A percentile compares a stretch with the other conserved stretches of the same genome.
phyloP scores from a whole-genome alignment of 176 grass and related monocot genomes.

The Cenchrus americanus region DNA sequence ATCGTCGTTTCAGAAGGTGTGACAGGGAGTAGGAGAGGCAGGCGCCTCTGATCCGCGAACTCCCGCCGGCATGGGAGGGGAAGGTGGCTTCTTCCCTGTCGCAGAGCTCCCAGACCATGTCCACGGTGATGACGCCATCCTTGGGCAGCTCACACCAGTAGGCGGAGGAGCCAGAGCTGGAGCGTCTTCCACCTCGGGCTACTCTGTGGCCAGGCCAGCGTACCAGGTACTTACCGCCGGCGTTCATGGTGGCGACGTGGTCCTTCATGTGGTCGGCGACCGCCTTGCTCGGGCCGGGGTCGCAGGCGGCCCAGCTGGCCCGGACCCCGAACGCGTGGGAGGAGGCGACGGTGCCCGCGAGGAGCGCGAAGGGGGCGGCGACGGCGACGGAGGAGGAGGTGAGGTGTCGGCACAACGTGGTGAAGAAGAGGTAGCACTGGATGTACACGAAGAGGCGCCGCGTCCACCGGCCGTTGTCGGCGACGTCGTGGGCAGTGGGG shows the following conservation, averaged over 20 bases:
- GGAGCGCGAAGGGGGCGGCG: neutral
- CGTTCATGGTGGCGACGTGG: neutral
- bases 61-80: neutral
- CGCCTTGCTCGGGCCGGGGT: neutral
- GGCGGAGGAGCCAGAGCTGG: neutral
- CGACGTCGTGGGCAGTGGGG: neutral
- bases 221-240: neutral
- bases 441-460: neutral
- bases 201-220: neutral
- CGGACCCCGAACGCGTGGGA: neutral
- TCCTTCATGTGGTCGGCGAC: conserved; percentile 3
- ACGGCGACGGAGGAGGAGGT: neutral
- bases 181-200: neutral
- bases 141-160: neutral
- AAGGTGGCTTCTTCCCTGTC: neutral
- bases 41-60: neutral
- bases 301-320: neutral
- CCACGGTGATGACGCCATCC: neutral
- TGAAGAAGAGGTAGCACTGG: neutral
- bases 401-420: neutral
- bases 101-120: neutral
- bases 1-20: neutral
- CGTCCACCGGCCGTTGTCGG: neutral
- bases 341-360: neutral
- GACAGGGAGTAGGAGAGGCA: neutral